Evolutionary conservation across 768 basidiomycete species (phyloP), one percentile per base, ranked within the genome.

Genomic region (Podaxis sp.): DNA sequence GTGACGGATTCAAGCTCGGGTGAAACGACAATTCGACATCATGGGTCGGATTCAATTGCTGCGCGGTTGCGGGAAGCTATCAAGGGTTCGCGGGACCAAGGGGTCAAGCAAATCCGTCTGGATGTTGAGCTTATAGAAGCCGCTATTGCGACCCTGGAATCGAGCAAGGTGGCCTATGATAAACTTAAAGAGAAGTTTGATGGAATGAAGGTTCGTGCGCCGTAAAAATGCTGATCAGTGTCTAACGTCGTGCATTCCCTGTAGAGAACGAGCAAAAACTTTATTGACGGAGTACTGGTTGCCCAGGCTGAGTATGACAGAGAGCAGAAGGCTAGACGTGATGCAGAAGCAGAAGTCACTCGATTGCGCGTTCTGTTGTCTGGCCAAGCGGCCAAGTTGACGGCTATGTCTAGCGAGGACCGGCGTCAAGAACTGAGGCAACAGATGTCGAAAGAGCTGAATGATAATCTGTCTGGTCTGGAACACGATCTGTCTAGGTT

Each of bases 301-400:
- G 95, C 96, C 1, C 91, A 95, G 66, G 88, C 89, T 46, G 97
- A 98, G 70, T 98, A 96, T 70, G 95, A 98, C 69, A 85, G 85
- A 55, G 97, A 98, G 72, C 80, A 95, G 37, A 87, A 90, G 60
- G 86, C 88, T 21, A 84, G 96, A 18, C 85, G 92, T 16, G 95
- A 98, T 64, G 90, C 92, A 1, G 95, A 98, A 74, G 88, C 91
- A 0, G 95, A 98, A 74, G 91, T 98, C 61, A 89, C 89, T 23
- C 83, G 91, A 44, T 77, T 99, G 25, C 79, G 92, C 46, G 86
- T 93, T 32, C 80, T 95, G 54, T 79, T 98, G 21, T 91, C 94
- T 59, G 93, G 93, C 4, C 96, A 98, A 72, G 93, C 88, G 1
- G 93, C 89, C 10, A 82, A 89, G 57, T 79, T 99, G 21, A 90